A percentile compares a stretch with the other conserved stretches of the same genome.
Conservation (phyloP, 495 filamentous ascomycete genomes). For the Penicilliopsis zonata region DNA sequence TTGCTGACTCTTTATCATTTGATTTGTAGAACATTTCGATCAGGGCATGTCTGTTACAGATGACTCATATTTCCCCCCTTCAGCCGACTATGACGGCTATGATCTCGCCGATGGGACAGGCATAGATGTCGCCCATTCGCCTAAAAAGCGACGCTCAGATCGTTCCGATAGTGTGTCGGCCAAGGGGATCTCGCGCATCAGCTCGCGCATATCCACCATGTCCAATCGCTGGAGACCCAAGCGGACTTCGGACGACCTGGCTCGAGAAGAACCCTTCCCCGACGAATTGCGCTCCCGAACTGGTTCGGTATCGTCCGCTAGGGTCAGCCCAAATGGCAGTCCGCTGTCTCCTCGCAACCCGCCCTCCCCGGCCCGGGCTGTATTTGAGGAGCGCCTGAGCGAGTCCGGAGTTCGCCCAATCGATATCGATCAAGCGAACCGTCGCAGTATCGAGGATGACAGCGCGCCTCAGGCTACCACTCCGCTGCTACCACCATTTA, state of each 20-base stretch:
- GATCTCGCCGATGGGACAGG: slow-evolving; percentile 50
- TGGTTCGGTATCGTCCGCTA: slow-evolving; percentile 59
- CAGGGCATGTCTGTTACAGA: slow-evolving; percentile 16
- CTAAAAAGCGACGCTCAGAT: slow-evolving; percentile 52
- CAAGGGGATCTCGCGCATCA: slow-evolving; percentile 53
- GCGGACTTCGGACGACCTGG: slow-evolving; percentile 33
- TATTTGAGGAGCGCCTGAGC: slow-evolving; percentile 48
- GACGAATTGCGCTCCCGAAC: slow-evolving; percentile 31
- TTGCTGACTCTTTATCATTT: neutral
- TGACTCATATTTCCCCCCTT: slow-evolving; percentile 20
- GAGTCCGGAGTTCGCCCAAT: slow-evolving; percentile 35
- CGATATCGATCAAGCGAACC: slow-evolving; percentile 46
- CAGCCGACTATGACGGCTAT: slow-evolving; percentile 38
- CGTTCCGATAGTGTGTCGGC: slow-evolving; percentile 56
- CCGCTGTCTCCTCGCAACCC: slow-evolving; percentile 40
- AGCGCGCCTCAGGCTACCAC: slow-evolving; percentile 54
- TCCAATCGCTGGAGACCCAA: slow-evolving; percentile 52
- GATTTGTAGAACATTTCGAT: slow-evolving; percentile 26
- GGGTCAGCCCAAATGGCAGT: slow-evolving; percentile 44
- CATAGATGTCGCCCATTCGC: slow-evolving; percentile 40
- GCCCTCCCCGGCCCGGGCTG: slow-evolving; percentile 52
- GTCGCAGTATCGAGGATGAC: slow-evolving; percentile 40
- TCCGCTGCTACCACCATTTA: slow-evolving; percentile 69
- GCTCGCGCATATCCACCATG: slow-evolving; percentile 61
- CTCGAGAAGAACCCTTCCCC: slow-evolving; percentile 25